These are phyloP conservation scores for Atkinsonella texensis DNA, from an alignment of 2,329 filamentous ascomycete species.

Conservation along the genomic window DNA sequence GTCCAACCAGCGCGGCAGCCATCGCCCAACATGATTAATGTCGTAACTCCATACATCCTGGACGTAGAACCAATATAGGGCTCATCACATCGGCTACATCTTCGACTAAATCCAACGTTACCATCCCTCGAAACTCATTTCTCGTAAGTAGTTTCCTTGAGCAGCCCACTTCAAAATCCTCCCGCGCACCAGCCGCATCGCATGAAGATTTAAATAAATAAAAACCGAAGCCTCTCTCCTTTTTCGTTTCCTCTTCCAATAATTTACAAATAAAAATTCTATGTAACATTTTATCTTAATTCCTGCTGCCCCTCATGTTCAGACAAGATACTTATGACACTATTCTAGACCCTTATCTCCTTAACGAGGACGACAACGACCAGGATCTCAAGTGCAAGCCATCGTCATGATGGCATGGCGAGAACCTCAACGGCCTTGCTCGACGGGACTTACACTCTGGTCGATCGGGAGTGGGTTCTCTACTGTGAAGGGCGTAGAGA, in stretches of 20 bases:
- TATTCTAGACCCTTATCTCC: no score
- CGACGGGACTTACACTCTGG: not conserved
- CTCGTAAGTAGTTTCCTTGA: not conserved
- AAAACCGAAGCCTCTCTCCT: no score
- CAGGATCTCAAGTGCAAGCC: no score
- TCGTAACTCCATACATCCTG: not conserved
- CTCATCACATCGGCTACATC: constrained; percentile 1
- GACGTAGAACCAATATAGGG: not conserved
- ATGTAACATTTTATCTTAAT: no score
- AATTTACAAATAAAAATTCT: no score
- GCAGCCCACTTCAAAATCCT: not conserved
- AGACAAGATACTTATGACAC: no score
- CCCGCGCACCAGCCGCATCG: no score
- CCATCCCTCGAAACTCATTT: not conserved
- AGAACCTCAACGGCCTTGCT: no score
- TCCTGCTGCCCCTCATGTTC: not conserved
- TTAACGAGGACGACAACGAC: no score
- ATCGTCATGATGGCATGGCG: no score
- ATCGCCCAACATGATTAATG: not conserved
- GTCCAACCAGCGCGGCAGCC: not conserved
- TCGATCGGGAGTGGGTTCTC: not conserved
- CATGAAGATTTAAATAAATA: no score
- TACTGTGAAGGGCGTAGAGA: not conserved
- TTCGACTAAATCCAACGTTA: not conserved
- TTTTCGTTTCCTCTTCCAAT: no score